Evolutionary conservation across 352 stramenopile species (phyloP).

Genomic region (Pythium insidiosum): DNA sequence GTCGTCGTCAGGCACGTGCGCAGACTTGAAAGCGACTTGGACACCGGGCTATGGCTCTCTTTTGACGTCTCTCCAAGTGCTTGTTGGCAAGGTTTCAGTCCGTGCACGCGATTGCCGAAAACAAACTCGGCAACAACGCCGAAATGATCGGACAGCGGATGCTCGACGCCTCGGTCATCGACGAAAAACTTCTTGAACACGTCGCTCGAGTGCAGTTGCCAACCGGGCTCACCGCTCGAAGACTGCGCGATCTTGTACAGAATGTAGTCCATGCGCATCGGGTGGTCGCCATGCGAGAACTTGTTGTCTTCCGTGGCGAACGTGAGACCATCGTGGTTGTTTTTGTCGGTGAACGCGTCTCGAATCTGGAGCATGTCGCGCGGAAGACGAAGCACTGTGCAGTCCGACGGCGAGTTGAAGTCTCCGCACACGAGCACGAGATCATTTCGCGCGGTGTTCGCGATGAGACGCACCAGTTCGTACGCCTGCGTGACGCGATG

Average conservation of each 20-base stretch:
- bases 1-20: constrained; percentile 27
- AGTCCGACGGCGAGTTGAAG: constrained; percentile 78
- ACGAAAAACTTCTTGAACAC: constrained; percentile 79
- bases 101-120: constrained; percentile 22
- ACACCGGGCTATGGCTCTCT: constrained; percentile 4
- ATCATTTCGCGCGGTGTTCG: constrained; percentile 37
- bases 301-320: constrained; percentile 78
- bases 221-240: constrained; percentile 9
- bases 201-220: constrained; percentile 48
- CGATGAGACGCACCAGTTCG: constrained; percentile 68
- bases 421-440: constrained; percentile 67
- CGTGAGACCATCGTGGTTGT: constrained; percentile 51
- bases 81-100: constrained; percentile 26
- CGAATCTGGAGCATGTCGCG: constrained; percentile 39
- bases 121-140: constrained; percentile 64
- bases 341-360: constrained; percentile 69
- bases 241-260: constrained; percentile 48
- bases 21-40: neutral
- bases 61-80: constrained; percentile 8
- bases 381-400: constrained; percentile 53
- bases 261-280: constrained; percentile 83
- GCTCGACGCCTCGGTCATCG: constrained; percentile 45
- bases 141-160: constrained; percentile 72
- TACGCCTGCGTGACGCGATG: constrained; percentile 62
- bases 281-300: constrained; percentile 70